Conservation (phyloP, 1,284 basidiomycete genomes). For the Sphaerobolus stellatus region DNA sequence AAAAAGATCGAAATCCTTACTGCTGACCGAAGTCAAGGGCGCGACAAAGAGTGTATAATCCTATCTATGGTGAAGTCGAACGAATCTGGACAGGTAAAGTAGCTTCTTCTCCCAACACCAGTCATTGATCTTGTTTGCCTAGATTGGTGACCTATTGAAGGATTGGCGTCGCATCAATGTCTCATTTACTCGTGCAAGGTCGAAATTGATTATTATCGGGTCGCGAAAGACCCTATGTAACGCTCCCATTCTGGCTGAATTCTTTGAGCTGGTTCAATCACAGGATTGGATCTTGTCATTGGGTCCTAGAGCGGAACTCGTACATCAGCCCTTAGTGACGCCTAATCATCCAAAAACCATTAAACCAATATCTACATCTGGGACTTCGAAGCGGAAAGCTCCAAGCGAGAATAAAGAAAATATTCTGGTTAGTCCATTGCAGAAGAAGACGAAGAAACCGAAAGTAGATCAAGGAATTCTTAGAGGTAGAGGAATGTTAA, state of each 20-base stretch:
- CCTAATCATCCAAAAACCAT: not conserved
- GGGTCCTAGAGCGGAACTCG: slow-evolving; percentile 49
- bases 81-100: slow-evolving; percentile 65
- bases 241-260: slow-evolving; percentile 64
- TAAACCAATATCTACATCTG: not conserved
- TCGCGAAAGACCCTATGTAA: slow-evolving; percentile 69
- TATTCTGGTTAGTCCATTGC: not conserved
- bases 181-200: slow-evolving; percentile 89
- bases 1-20: slow-evolving; percentile 84
- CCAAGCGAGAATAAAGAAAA: slow-evolving; percentile 6
- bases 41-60: slow-evolving; percentile 95
- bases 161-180: slow-evolving; percentile 98
- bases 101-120: slow-evolving; percentile 14
- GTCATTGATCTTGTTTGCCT: slow-evolving; percentile 14
- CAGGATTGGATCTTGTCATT: slow-evolving; percentile 70
- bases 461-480: slow-evolving; percentile 13
- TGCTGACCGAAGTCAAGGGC: slow-evolving; percentile 92
- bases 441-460: slow-evolving; percentile 13
- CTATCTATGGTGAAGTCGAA: slow-evolving; percentile 93
- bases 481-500: slow-evolving; percentile 15
- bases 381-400: slow-evolving; percentile 1
- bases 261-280: slow-evolving; percentile 72
- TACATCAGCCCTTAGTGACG: slow-evolving; percentile 38
- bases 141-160: slow-evolving; percentile 90
- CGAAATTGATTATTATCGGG: slow-evolving; percentile 89